phyloP scores from a whole-genome alignment of 148 eudicot species.

The Camellia japonica region DNA sequence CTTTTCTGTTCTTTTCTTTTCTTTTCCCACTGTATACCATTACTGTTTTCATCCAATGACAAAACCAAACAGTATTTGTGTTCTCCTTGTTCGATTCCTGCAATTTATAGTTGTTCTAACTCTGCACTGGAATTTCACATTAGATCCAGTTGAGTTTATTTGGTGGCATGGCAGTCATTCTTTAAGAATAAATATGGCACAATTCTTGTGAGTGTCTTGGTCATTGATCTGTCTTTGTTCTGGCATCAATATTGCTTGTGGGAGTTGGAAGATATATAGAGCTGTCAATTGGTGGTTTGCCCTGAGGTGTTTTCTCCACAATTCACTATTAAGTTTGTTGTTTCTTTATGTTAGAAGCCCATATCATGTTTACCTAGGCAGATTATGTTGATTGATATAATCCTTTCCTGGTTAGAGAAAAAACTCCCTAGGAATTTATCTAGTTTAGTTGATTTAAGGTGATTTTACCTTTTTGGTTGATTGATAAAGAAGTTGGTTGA shows the following conservation, averaged over 20 bases:
- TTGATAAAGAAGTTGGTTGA: too few species aligned
- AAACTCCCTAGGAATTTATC: too few species aligned
- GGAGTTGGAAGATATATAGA: not conserved
- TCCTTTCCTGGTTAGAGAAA: too few species aligned
- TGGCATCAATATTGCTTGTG: constrained; percentile 14
- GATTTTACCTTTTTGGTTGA: not conserved
- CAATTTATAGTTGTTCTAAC: not conserved
- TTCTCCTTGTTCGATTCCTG: not conserved
- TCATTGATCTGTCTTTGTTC: constrained; percentile 9
- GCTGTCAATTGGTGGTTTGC: constrained; percentile 1
- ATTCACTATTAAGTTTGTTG: not conserved
- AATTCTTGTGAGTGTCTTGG: constrained; percentile 1
- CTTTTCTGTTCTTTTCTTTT: too few species aligned
- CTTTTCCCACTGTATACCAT: not conserved
- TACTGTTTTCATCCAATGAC: constrained; percentile 2
- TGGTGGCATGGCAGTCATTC: not conserved
- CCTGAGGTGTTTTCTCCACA: not conserved
- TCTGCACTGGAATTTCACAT: constrained; percentile 8
- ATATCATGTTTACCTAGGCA: too few species aligned
- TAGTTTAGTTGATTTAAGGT: not conserved
- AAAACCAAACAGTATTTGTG: not conserved
- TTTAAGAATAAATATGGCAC: constrained; percentile 3
- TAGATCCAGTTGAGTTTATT: not conserved
- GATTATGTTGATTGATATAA: too few species aligned
- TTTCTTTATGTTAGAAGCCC: not conserved